Conservation (phyloP, 441 rosid species). For the Populus hybrid region DNA sequence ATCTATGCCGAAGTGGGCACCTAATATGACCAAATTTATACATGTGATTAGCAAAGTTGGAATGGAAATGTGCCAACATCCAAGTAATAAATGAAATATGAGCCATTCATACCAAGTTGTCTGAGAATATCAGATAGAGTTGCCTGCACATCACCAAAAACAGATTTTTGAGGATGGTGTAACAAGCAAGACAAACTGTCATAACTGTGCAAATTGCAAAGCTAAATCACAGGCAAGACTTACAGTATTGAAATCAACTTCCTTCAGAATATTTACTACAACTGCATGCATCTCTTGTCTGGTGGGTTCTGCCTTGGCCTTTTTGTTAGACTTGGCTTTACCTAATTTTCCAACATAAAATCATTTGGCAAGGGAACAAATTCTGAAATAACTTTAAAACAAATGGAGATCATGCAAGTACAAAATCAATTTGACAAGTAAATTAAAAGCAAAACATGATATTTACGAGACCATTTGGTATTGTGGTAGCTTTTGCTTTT, state of each 20-base stretch:
- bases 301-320: conserved; percentile 66
- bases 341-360: conserved; percentile 32
- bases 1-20: conserved; percentile 64
- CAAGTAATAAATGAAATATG: conserved; percentile 4
- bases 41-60: conserved; percentile 1
- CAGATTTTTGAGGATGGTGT: conserved; percentile 11
- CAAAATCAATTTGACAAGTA: background rate
- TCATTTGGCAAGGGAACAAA: background rate
- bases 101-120: conserved; percentile 65
- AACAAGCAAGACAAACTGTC: background rate
- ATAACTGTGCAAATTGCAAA: background rate
- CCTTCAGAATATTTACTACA: conserved; percentile 72
- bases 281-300: conserved; percentile 86
- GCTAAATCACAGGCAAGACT: conserved; percentile 26
- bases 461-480: background rate
- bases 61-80: background rate
- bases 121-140: conserved; percentile 84
- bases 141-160: conserved; percentile 55
- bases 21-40: conserved; percentile 35
- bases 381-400: background rate
- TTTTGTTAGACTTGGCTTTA: conserved; percentile 62
- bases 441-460: background rate
- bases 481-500: background rate
- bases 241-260: conserved; percentile 96
- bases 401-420: background rate